Evolutionary conservation across 2,329 filamentous ascomycete genomes (phyloP), one percentile per base, ranked within the genome.

Genomic region (Myriosclerotinia scirpicola): DNA sequence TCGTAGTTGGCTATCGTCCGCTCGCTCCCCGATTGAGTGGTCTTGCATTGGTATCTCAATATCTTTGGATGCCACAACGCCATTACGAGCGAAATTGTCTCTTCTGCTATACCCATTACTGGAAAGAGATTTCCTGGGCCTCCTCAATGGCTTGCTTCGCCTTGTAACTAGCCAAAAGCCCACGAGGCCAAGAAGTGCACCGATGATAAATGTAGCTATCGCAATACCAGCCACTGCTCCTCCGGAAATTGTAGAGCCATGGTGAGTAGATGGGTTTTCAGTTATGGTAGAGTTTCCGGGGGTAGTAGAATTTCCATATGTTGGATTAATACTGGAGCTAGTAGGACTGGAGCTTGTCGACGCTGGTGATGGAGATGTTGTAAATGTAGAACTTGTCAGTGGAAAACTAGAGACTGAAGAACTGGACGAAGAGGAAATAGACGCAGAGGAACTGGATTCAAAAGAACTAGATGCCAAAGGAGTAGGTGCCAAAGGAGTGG

Each of bases 1-100:
- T 3, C 69, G 67, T 8, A 81, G 75, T 3, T 78, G 74, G 20
- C 74, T 72, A 65, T 81, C 79, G 0, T 79, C 75, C 0, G 71
- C 76, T 3, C 76, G 68, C 14, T 78, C 75, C 11, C 79, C 73
- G 5, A 80, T 73, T 48, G 79, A 79, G 46, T 78, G 75, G n/a
- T 71, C 70, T 9, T 61, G 36, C 40, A 60, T 44, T 17, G 44
- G 48, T 60, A 40, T 44, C 17, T 36, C 46, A 26, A 9, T 15
- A 46, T 36, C 17, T 34, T 46, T 38, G 5, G 46, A 42, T 26
- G 15, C 4, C 20, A 15, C n/a, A 63, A 22, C 48, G 1, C 26
- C 42, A 40, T 63, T 40, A 40, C n/a, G 30, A 34, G 30, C 30
- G 6, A 4, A 34, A 34, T 5, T 34, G 30, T 34, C 30, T 34